Base-by-base conservation (phyloP, 139 green algal genomes). In the Zygnema cylindricum region DNA sequence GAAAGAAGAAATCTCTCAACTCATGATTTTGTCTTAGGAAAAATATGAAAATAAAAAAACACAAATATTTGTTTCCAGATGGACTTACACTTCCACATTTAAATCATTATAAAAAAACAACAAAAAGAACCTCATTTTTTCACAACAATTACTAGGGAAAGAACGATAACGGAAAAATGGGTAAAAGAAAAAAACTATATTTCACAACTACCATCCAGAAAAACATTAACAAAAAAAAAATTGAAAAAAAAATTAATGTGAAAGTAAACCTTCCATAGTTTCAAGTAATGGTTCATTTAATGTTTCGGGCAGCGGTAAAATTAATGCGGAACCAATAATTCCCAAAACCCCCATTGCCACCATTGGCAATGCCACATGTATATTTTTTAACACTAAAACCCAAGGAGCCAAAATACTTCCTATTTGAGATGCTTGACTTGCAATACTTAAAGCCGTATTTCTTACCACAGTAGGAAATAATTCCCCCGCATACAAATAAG, bases 401-500 rank as follows among this genome's bases (percentile, higher is more conserved):
- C 57, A 85, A 3, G 82, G 82, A 39, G 82, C 82, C 38, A 71
- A 11, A 77, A 89, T 89, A 39, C 7, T 77, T 38, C 82, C 82
- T 25, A 88, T 39, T 41, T 89, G 82, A 73, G 82, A 73, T 43
- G 82, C 82, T 21, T 88, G 82, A 16, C 32, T 90, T 41, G 38
- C 35, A 77, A 89, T 41, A 40, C 82, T 77, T 11, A 90, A 16
- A 25, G 82, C 82, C 38, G 38, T 77, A 89, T 88, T 88, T 38
- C 82, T 7, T 21, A 88, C 82, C 3, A 88, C 82, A 21, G 82
- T 88, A 39, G 82, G 82, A 77, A 88, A 88, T 7, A 88, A 16
- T 77, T 88, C 82, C 11, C 35, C 38, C 76, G 76, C 88, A 77
- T 90, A 88, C 35, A 88, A 39, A 88, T 90, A 88, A 7, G 40